These are phyloP conservation scores for Geotrichum macrosporum DNA, from an alignment of 1,139 yeast genomes.

Conservation along the genomic window DNA sequence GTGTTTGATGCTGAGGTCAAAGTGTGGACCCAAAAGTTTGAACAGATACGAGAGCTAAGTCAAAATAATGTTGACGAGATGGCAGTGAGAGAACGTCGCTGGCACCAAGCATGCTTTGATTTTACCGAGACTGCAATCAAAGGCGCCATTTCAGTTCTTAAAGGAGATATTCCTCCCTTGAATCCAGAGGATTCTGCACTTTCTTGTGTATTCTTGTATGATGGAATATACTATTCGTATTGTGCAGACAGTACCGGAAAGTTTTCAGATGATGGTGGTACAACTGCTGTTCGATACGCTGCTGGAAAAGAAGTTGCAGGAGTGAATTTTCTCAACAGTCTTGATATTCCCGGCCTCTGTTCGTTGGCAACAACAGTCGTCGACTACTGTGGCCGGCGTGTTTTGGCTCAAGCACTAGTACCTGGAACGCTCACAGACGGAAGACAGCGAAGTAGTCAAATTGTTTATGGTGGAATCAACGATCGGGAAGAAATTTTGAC, in stretches of 20 bases:
- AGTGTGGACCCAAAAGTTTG: slow-evolving; percentile 92
- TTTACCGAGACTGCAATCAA: slow-evolving; percentile 71
- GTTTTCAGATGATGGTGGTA: slow-evolving; percentile 66
- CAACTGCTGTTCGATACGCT: slow-evolving; percentile 81
- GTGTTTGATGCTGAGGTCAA: slow-evolving; percentile 25
- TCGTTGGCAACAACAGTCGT: slow-evolving; percentile 77
- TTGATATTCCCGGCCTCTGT: slow-evolving; percentile 61
- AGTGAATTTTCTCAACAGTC: slow-evolving; percentile 61
- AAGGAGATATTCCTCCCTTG: slow-evolving; percentile 73
- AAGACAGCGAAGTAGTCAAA: slow-evolving; percentile 46
- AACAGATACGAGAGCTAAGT: slow-evolving; percentile 71
- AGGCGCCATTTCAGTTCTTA: slow-evolving; percentile 72
- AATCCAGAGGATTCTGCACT: slow-evolving; percentile 64
- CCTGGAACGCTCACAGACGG: slow-evolving; percentile 80
- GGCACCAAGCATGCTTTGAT: slow-evolving; percentile 69
- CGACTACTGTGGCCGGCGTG: slow-evolving; percentile 83
- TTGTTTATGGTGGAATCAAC: slow-evolving; percentile 71
- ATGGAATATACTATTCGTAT: slow-evolving; percentile 81
- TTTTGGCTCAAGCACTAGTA: slow-evolving; percentile 91
- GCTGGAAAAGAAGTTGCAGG: slow-evolving; percentile 75
- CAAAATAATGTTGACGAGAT: slow-evolving; percentile 56
- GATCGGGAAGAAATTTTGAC: slow-evolving; percentile 49
- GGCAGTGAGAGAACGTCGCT: slow-evolving; percentile 67
- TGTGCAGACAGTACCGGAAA: slow-evolving; percentile 71
- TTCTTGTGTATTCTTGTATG: slow-evolving; percentile 65